Conservation (phyloP, 176 grass and related monocot genomes). For the barley (Hordeum vulgare) region MorexV3_pseudomolecules_assembly NC_058521.1:16632352-16632851, state of each 20-base stretch:
- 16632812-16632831: too few relatives aligned
- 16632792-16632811: background rate
- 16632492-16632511: background rate
- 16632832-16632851: background rate
- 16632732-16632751: background rate
- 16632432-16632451: background rate
- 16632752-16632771: background rate
- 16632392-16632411: background rate
- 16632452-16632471: background rate
- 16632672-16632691: background rate
- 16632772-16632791: background rate
- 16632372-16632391: background rate
- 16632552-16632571: background rate
- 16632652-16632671: background rate
- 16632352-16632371: background rate
- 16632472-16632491: background rate
- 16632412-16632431: background rate
- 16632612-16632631: background rate
- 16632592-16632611: background rate
- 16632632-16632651: background rate
- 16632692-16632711: background rate
- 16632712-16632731: background rate
- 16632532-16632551: background rate
- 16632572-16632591: background rate
- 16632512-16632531: background rate